Conservation (phyloP, 352 stramenopile species). For the Phytophthora vignae region DNA sequence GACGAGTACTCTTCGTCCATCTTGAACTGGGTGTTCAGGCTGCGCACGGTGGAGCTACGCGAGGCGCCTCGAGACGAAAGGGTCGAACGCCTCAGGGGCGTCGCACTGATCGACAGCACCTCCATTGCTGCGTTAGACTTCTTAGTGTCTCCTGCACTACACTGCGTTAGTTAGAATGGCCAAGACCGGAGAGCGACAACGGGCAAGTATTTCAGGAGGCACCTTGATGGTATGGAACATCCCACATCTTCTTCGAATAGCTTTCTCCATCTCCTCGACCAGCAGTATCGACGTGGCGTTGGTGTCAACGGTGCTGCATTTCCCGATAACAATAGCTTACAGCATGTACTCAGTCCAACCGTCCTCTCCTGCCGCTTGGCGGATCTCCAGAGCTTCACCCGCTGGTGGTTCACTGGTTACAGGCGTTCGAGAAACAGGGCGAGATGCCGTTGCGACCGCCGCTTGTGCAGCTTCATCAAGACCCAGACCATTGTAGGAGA, state of each 20-base stretch:
- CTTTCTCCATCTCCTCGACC: not conserved
- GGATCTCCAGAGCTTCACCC: slow-evolving; percentile 5
- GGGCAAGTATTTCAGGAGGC: slow-evolving; percentile 8
- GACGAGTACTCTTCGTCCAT: slow-evolving; percentile 60
- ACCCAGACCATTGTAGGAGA: slow-evolving; percentile 46
- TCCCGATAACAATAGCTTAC: slow-evolving; percentile 6
- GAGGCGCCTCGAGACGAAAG: slow-evolving; percentile 50
- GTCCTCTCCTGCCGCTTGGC: slow-evolving; percentile 11
- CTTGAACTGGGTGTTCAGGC: slow-evolving; percentile 51
- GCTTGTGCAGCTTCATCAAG: not conserved
- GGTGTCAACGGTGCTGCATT: not conserved
- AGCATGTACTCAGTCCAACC: slow-evolving; percentile 15
- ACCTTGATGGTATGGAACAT: not conserved
- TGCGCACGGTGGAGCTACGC: slow-evolving; percentile 28
- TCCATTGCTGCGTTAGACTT: slow-evolving; percentile 29
- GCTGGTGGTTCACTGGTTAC: not conserved
- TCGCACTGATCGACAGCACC: slow-evolving; percentile 47
- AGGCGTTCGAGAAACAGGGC: not conserved
- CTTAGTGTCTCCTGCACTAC: slow-evolving; percentile 3
- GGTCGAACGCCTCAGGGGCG: slow-evolving; percentile 37
- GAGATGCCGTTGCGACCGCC: not conserved
- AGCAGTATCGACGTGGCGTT: not conserved
- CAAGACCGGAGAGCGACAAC: not conserved
- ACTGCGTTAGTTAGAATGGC: not conserved
- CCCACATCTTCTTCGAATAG: slow-evolving; percentile 16